These are phyloP conservation scores for Amanita polypyramis DNA, from an alignment of 768 basidiomycete species.

Conservation along the genomic window DNA sequence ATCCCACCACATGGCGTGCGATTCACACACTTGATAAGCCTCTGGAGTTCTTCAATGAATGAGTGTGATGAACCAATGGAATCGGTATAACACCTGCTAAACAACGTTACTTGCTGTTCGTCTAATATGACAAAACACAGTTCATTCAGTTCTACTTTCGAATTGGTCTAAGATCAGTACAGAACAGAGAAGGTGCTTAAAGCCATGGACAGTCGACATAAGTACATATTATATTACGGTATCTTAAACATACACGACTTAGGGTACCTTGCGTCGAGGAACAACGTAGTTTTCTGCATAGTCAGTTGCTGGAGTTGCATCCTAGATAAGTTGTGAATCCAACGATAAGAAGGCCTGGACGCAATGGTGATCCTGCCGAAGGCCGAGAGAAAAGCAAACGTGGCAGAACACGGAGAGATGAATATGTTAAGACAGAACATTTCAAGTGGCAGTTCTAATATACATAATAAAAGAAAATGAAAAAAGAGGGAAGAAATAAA, in stretches of 20 bases:
- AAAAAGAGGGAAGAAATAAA: constrained; percentile 13
- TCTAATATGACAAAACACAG: background rate
- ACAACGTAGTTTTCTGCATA: background rate
- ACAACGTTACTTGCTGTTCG: background rate
- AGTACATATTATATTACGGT: background rate
- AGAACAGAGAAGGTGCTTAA: background rate
- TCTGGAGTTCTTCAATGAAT: constrained; percentile 67
- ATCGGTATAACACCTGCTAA: background rate
- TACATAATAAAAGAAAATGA: constrained; percentile 8
- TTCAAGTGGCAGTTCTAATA: background rate
- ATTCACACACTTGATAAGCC: constrained; percentile 50
- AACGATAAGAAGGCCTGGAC: background rate
- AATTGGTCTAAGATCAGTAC: background rate
- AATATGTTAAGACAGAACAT: background rate
- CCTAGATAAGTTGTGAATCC: background rate
- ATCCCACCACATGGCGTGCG: constrained; percentile 50
- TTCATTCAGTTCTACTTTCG: background rate
- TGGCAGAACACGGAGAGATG: background rate
- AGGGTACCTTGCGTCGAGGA: background rate
- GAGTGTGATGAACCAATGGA: constrained; percentile 10
- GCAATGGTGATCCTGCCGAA: background rate
- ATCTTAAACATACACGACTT: background rate
- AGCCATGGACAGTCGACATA: background rate
- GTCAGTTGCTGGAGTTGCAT: background rate
- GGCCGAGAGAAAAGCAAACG: background rate